Evolutionary conservation across 106 monocot species (phyloP), one percentile per base, ranked within the genome.

Genomic region (Allium cepa): DNA sequence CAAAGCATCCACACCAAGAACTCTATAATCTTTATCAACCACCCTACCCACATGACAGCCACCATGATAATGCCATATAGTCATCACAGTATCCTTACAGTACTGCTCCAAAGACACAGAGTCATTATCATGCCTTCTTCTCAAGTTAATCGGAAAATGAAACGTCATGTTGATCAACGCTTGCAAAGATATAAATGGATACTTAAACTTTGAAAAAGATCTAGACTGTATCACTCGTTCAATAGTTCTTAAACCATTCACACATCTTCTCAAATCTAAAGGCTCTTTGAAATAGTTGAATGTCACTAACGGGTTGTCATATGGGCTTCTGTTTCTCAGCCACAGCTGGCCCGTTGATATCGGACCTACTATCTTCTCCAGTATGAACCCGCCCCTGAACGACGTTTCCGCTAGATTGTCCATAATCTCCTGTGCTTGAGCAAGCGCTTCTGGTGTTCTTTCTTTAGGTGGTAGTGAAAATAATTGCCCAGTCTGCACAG

Each of bases 51-150:
- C 83, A 15, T 88, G 83, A 60, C 91, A 91, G 0, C 95, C 95
- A 4, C 95, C 95, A 11, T 96, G 95, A 59, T 88, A 95, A 60
- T 95, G 94, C 94, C 94, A 95, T 7, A 95, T 95, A 4, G 94
- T 95, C 85, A 88, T 83, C 59, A 95, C 94, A 0, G 94, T 91
- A 58, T 90, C 94, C 63, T 62, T 84, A 56, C 88, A 88, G 68
- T 63, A 88, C 77, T 84, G 84, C 57, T 84, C 88, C 66, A 80
- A 36, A 8, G 90, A 87, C 28, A 4, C 73, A 6, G 94, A 84
- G 55, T 80, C 90, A 62, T 94, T 85, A 17, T 58, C 78, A 59
- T 94, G 87, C 72, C 57, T 82, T 16, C 82, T 80, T 4, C 67
- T 63, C 47, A 85, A 62, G 66, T 94, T 94, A 57, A 82, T 65